These are phyloP conservation scores for Globisporangium lucens DNA, from an alignment of 352 stramenopile species.

Conservation along the genomic window DNA sequence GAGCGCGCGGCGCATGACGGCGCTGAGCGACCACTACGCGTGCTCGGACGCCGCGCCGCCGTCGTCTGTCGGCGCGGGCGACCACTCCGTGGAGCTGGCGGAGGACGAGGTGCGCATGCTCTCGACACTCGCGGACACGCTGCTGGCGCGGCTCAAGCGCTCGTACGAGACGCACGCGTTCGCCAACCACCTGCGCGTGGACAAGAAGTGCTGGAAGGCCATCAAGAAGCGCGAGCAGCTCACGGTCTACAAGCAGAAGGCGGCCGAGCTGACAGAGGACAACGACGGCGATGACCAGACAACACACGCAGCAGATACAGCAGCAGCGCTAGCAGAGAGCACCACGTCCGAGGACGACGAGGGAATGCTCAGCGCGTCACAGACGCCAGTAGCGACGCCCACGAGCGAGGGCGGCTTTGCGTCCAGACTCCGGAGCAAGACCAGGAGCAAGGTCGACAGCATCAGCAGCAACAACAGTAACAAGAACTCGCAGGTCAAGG, in stretches of 20 bases:
- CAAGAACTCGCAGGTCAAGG: background rate
- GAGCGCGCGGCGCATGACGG: constrained; percentile 1
- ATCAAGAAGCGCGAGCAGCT: constrained; percentile 67
- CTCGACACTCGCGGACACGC: constrained; percentile 28
- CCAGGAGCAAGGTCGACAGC: background rate
- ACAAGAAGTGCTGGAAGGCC: constrained; percentile 60
- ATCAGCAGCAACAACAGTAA: background rate
- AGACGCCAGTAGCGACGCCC: constrained; percentile 1
- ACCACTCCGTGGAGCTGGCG: constrained; percentile 30
- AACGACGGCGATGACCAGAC: constrained; percentile 8
- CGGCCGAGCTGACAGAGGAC: background rate
- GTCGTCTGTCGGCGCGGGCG: constrained; percentile 5
- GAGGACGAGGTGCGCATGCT: constrained; percentile 52
- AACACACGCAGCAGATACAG: constrained; percentile 10
- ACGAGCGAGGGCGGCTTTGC: background rate
- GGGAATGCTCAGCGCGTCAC: constrained; percentile 7
- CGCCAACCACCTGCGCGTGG: constrained; percentile 21
- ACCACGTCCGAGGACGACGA: background rate
- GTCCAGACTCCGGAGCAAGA: constrained; percentile 2
- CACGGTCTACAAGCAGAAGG: constrained; percentile 47
- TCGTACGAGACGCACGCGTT: constrained; percentile 34
- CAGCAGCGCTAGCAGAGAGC: constrained; percentile 4
- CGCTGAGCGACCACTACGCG: background rate
- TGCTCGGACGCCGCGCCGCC: constrained; percentile 2
- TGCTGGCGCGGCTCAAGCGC: constrained; percentile 37